These are phyloP conservation scores for Solanum arcanum DNA, from an alignment of 257 asterid genomes.

Conservation along the genomic window DNA sequence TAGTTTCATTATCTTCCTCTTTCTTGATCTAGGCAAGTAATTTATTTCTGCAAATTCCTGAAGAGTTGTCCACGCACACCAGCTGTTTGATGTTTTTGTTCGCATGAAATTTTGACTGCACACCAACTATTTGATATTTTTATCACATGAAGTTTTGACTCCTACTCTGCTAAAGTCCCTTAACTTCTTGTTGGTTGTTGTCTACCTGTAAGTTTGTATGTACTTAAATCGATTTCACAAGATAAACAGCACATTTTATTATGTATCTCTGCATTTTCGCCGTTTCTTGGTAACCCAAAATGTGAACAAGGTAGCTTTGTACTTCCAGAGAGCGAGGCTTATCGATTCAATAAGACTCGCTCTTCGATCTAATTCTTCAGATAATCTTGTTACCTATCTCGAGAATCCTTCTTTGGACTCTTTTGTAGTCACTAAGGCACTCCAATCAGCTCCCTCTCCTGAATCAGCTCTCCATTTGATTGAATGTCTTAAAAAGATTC, in stretches of 20 bases:
- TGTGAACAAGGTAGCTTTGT: constrained; percentile 54
- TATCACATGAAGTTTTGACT: not conserved
- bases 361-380: constrained; percentile 50
- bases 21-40: not conserved
- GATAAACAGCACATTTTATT: constrained; percentile 10
- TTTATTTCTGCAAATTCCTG: not conserved
- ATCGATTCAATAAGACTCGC: constrained; percentile 72
- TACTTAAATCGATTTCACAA: constrained; percentile 15
- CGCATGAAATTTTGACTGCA: not conserved
- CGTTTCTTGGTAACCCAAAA: constrained; percentile 26
- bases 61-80: not conserved
- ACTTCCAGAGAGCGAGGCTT: constrained; percentile 75
- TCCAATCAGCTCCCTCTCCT: constrained; percentile 74
- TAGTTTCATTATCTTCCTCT: not conserved
- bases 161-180: not conserved
- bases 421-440: constrained; percentile 73
- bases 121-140: not conserved
- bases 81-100: not conserved
- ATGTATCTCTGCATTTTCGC: constrained; percentile 22
- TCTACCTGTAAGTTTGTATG: constrained; percentile 12
- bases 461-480: constrained; percentile 51
- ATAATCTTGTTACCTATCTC: constrained; percentile 39
- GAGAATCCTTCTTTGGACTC: constrained; percentile 56
- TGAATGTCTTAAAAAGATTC: constrained; percentile 44
- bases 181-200: not conserved